Conservation (phyloP, 495 filamentous ascomycete species). For the Pyrenula aspistea region DNA sequence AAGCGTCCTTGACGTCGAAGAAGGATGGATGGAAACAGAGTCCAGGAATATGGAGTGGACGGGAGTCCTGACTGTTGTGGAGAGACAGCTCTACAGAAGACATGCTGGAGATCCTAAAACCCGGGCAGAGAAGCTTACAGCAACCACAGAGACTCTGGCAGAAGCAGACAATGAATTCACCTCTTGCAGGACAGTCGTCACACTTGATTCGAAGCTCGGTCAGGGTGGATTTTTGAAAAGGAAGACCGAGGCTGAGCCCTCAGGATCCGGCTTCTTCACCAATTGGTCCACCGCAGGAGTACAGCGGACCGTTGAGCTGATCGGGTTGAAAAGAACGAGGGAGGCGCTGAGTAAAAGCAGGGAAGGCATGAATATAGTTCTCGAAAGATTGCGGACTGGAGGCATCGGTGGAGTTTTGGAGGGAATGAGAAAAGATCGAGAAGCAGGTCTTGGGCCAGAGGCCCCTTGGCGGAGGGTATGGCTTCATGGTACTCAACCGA, state of each 20-base stretch:
- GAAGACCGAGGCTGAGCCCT: constrained; percentile 27
- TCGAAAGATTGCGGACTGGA: constrained; percentile 71
- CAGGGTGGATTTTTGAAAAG: constrained; percentile 53
- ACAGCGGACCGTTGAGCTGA: constrained; percentile 79
- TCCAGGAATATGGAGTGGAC: constrained; percentile 82
- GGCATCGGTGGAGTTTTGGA: constrained; percentile 80
- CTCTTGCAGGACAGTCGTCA: constrained; percentile 72
- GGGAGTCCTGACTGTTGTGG: constrained; percentile 82
- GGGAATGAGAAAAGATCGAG: constrained; percentile 63
- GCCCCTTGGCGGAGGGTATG: constrained; percentile 38
- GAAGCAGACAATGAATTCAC: constrained; percentile 48
- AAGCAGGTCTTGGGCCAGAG: constrained; percentile 28
- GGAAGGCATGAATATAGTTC: constrained; percentile 89
- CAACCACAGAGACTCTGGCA: constrained; percentile 14
- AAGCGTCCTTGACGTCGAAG: constrained; percentile 75
- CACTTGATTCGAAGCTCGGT: constrained; percentile 69
- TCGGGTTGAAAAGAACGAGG: constrained; percentile 71
- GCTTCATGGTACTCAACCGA: constrained; percentile 19
- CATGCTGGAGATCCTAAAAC: constrained; percentile 6
- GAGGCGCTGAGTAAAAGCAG: constrained; percentile 79
- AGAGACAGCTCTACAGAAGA: constrained; percentile 69
- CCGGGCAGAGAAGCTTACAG: background rate
- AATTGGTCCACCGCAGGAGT: constrained; percentile 70
- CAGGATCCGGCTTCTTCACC: constrained; percentile 51
- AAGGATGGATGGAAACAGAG: constrained; percentile 82